Evolutionary conservation across 2,329 filamentous ascomycete species (phyloP), one percentile per base, ranked within the genome.

Genomic region (Fusarium lateritium): DNA sequence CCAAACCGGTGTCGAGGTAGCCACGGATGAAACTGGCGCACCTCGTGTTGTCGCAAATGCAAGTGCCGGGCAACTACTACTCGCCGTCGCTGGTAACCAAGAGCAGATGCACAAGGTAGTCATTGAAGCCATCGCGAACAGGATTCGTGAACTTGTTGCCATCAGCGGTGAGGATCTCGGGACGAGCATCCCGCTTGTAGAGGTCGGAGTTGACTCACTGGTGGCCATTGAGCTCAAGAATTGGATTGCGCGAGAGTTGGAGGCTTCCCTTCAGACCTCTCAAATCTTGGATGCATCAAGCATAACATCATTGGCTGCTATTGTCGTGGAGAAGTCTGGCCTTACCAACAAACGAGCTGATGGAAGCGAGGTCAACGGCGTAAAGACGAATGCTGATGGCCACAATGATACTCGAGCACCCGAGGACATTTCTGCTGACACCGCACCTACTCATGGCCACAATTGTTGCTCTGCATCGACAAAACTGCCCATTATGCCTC

Each of bases 171-270:
- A 68, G 1, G 65, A 68, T 10, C 47, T 68, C n/a, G 60, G 60
- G 11, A 54, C 62, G 0, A 62, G 65, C 38, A 47, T 58, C 22
- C 55, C 65, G 8, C 59, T 69, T 50, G 57, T 58, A 17, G 62
- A 39, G 13, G 55, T 69, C 7, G 65, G 65, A 8, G 58, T 69
- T 24, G 65, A 69, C 21, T 69, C 65, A 15, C 55, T 69, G 3
- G 62, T 69, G 6, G 54, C 65, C n/a, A 69, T 66, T 4, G 65
- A 69, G 47, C 38, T 69, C 49, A 69, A 69, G 55, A 69, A 69
- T 44, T 69, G 42, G 22, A 51, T 69, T 36, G 53, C 33, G 14
- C 57, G 62, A 3, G 62, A 58, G 22, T 60, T 69, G 50, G 55
- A 62, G 21, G 46, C 58, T 22, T 56, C 57, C 11, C 46, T 69